These are phyloP conservation scores for Inga laurina DNA, from an alignment of 306 rosid species.

Conservation along the genomic window DNA sequence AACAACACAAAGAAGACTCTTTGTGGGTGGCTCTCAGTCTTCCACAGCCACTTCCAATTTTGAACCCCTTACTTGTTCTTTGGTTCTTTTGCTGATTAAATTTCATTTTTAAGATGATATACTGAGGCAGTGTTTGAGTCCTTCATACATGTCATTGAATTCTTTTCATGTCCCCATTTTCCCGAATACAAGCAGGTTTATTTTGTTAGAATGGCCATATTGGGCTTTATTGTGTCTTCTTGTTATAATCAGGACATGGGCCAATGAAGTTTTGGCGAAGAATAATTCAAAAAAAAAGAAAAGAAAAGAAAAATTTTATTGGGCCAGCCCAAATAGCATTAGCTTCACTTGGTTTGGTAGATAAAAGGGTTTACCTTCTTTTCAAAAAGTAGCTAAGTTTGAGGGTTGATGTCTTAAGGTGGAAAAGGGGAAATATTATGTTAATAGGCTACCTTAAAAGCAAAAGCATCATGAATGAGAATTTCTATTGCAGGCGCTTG, in stretches of 20 bases:
- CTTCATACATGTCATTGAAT: neutral
- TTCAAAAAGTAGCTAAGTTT: neutral
- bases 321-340: neutral
- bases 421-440: neutral
- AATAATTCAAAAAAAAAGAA: neutral
- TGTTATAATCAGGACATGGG: neutral
- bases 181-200: neutral
- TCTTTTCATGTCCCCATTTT: neutral
- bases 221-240: neutral
- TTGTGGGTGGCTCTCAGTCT: neutral
- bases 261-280: neutral
- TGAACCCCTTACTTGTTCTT: neutral
- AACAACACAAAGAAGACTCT: neutral
- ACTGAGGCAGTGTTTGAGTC: neutral
- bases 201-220: neutral
- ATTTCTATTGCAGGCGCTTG: neutral
- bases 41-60: neutral
- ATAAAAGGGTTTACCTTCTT: neutral
- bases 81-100: neutral
- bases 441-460: neutral
- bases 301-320: too few relatives aligned
- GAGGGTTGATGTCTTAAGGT: neutral
- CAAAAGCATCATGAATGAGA: neutral
- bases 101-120: slow-evolving; percentile 15
- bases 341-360: neutral